Evolutionary conservation across 148 eudicot genomes (phyloP).

Genomic region (Limonium bicolor): DNA sequence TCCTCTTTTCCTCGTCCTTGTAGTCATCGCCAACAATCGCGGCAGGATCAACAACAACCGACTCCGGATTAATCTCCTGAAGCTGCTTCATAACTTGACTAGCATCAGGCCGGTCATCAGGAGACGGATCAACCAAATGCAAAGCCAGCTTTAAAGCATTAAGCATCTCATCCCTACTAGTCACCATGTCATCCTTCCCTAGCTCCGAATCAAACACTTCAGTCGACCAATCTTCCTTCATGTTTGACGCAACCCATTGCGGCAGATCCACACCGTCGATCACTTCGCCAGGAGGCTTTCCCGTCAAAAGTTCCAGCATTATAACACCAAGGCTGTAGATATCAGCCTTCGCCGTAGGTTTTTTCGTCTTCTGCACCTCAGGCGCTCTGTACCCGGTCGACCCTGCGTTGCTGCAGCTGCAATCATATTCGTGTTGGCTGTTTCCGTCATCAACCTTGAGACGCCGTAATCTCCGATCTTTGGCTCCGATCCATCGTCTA

Average conservation of each 20-base stretch:
- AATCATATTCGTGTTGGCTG: conserved; percentile 60
- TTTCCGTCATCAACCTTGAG: conserved; percentile 60
- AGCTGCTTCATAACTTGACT: conserved; percentile 56
- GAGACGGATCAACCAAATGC: conserved; percentile 75
- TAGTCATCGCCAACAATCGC: too few relatives aligned
- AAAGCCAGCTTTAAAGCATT: conserved; percentile 65
- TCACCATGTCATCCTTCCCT: conserved; percentile 52
- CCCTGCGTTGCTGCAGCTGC: conserved; percentile 76
- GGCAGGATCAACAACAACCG: too few relatives aligned
- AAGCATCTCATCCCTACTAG: conserved; percentile 60
- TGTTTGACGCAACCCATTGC: conserved; percentile 78
- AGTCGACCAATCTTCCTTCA: conserved; percentile 79
- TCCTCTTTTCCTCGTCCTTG: too few relatives aligned
- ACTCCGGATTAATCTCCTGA: conserved; percentile 64
- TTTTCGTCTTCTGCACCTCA: conserved; percentile 67
- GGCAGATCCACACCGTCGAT: conserved; percentile 70
- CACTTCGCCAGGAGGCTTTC: conserved; percentile 69
- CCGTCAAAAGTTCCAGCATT: conserved; percentile 58
- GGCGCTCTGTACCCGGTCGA: conserved; percentile 81
- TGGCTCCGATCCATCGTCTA: conserved; percentile 35
- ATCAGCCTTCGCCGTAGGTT: conserved; percentile 62
- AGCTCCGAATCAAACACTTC: conserved; percentile 74
- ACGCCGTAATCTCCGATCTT: conserved; percentile 71
- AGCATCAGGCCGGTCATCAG: conserved; percentile 60
- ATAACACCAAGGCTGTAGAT: conserved; percentile 76